Conservation (phyloP, 495 filamentous ascomycete genomes). For the Hyaloscypha hepaticicola region DNA sequence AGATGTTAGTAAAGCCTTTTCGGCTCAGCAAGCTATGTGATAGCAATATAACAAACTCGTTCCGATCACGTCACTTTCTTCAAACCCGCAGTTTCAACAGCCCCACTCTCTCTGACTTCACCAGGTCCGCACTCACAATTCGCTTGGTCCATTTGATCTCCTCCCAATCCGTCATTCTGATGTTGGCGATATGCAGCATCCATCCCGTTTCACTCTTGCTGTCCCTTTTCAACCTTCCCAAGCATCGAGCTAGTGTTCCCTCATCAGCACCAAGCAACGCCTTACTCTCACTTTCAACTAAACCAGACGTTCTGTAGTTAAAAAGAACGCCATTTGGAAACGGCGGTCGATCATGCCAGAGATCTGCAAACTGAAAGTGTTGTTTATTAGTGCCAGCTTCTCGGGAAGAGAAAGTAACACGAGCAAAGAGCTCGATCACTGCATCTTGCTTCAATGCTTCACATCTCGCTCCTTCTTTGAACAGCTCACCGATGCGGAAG, state of each 20-base stretch:
- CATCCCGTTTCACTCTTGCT: conserved; percentile 38
- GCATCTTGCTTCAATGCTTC: conserved; percentile 39
- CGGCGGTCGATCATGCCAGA: conserved; percentile 56
- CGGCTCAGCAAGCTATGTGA: conserved; percentile 13
- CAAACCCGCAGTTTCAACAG: conserved; percentile 11
- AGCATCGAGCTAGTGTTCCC: conserved; percentile 49
- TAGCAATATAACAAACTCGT: conserved; percentile 21
- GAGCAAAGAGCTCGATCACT: conserved; percentile 58
- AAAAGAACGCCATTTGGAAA: conserved; percentile 49
- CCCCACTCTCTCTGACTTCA: conserved; percentile 4
- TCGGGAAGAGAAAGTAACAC: conserved; percentile 53
- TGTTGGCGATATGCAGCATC: conserved; percentile 48
- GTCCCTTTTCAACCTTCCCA: conserved; percentile 51
- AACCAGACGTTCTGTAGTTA: conserved; percentile 45
- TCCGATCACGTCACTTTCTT: background rate
- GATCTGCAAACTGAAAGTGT: conserved; percentile 57
- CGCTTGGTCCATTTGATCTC: conserved; percentile 45
- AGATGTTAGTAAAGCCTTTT: conserved; percentile 23
- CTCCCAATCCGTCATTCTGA: conserved; percentile 53
- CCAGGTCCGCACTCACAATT: conserved; percentile 33
- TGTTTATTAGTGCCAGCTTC: conserved; percentile 45
- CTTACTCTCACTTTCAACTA: conserved; percentile 48
- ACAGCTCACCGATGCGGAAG: conserved; percentile 59
- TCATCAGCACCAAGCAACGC: conserved; percentile 37
- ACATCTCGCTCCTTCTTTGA: conserved; percentile 44